Base-by-base conservation (phyloP, 805 yeast species). In the Lipomyces sp. region DNA sequence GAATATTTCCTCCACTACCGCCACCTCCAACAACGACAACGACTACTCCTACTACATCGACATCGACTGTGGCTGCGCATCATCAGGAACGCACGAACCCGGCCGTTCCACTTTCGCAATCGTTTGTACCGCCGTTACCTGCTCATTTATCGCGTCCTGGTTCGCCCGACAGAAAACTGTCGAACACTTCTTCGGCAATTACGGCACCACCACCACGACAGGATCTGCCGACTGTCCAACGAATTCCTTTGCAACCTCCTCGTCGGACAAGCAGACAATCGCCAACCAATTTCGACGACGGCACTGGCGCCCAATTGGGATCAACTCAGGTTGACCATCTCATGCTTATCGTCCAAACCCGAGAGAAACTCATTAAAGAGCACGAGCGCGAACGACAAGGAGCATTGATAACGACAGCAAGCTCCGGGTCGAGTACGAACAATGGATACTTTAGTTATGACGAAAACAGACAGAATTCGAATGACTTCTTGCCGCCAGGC, bases 281-380 rank as follows among this genome's bases (percentile, higher is more conserved):
- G 45, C 70, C 70, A 8, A 64, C 70, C 37, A 59, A 59, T 35
- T 64, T 57, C 34, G 53, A 42, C 32, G 67, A 64, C 29, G 67
- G 54, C 2, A 60, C 30, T 8, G 58, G 54, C 15, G 30, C 58
- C 6, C 53, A 54, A 6, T 53, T 63, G 4, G 70, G 70, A 10
- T 56, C 68, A 8, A 93, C 97, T 0, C 90, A 90, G 74, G 90
- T 93, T 34, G 98, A 93, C 78, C 96, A 89, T 73, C 80, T 93
- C 73, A 92, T 93, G 97, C 81, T 93, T 59, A 90, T 92, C 50
- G 89, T 93, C 62, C 97, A 93, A 77, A 96, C 97, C 0, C 83
- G 96, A 60, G 90, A 89, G 66, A 89, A 90, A 70, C 90, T 32
- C 54, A 29, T 39, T 32, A 57, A 61, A n/a, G 56, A 60, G 24